Conservation (phyloP, 768 basidiomycete species). For the Hypholoma sublateritium region DNA sequence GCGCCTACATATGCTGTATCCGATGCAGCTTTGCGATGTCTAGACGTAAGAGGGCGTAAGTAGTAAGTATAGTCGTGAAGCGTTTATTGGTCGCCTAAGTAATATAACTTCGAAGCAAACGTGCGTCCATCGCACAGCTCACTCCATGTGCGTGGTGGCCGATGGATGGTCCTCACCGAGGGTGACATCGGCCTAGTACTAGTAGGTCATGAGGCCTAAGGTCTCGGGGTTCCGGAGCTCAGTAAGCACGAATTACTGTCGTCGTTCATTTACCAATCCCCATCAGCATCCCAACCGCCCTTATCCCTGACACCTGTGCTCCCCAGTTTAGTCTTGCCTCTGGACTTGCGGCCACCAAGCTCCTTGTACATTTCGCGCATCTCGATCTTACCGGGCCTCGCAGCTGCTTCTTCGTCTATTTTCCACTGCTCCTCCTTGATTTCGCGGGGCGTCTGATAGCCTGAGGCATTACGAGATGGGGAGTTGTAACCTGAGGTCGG, state of each 20-base stretch:
- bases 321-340: constrained; percentile 73
- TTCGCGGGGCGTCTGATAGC: constrained; percentile 79
- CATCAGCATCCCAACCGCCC: constrained; percentile 66
- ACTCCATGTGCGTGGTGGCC: neutral
- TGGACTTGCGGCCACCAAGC: constrained; percentile 80
- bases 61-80: too few species aligned
- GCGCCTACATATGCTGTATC: neutral
- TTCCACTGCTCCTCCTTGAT: constrained; percentile 77
- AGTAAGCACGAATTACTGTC: neutral
- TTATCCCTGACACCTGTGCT: constrained; percentile 68
- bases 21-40: neutral
- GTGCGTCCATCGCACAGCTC: constrained; percentile 1
- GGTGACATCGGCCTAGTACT: neutral
- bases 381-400: constrained; percentile 72
- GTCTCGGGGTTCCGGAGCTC: neutral
- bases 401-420: constrained; percentile 47
- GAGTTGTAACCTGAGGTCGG: constrained; percentile 48
- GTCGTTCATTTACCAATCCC: constrained; percentile 19
- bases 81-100: neutral
- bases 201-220: too few species aligned
- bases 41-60: neutral
- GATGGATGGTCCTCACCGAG: neutral
- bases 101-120: neutral
- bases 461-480: constrained; percentile 42
- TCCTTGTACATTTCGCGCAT: constrained; percentile 94